Conservation (phyloP, 2,329 filamentous ascomycete genomes). For the Aureobasidium mangrovei region DNA sequence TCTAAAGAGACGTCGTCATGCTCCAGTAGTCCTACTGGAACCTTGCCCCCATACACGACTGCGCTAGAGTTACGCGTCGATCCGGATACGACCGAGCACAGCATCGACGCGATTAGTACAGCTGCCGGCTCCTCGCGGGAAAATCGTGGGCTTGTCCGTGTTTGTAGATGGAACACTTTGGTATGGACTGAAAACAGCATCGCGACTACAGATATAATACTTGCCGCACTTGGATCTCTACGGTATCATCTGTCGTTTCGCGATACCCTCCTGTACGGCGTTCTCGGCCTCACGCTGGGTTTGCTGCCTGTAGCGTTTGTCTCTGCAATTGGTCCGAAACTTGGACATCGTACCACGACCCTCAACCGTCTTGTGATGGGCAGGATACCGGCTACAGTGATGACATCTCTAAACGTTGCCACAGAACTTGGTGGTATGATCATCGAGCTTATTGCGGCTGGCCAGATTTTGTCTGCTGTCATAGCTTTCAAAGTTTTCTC, state of each 20-base stretch:
- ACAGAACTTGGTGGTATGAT: neutral
- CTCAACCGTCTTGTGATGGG: neutral
- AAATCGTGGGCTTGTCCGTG: neutral
- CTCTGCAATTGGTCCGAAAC: neutral
- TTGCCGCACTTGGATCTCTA: neutral
- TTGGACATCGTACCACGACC: neutral
- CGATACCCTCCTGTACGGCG: neutral
- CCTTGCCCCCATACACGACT: no score
- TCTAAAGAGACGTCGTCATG: no score
- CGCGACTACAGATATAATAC: neutral
- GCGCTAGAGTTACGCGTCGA: no score
- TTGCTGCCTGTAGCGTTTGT: neutral
- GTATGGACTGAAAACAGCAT: neutral
- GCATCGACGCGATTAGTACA: no score
- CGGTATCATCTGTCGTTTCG: neutral
- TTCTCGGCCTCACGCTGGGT: neutral
- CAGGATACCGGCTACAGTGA: neutral
- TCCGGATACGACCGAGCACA: no score
- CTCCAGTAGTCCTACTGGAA: no score
- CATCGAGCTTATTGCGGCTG: slow-evolving; percentile 1
- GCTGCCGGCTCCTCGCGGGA: neutral
- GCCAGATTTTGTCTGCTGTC: neutral
- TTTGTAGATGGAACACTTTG: neutral
- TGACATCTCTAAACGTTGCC: neutral
- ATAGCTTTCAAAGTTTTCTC: neutral